Evolutionary conservation across 192 early-diverging fungal genomes (phyloP), one percentile per base, ranked within the genome.

Genomic region (Funneliformis mosseae): DNA sequence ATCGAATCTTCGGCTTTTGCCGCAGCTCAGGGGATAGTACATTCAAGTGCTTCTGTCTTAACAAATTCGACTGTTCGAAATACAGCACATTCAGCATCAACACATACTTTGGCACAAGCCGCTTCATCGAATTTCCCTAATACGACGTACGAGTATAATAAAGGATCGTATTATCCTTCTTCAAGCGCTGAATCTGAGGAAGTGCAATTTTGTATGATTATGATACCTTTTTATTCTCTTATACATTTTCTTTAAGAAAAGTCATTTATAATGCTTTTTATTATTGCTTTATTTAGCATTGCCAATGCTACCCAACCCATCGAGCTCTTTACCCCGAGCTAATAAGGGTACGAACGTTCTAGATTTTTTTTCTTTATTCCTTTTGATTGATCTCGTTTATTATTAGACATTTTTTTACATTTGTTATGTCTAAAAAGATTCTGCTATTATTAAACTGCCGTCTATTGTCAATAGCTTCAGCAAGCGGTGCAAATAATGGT

Each of bases 261-360:
- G 27, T 33, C 33, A 33, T 33, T 33, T 33, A 33, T 12, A 64
- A n/a, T 27, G 23, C 7, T 25, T 64, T 27, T 25, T 21, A 42
- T 27, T 41, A 21, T 69, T 16, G 33, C 18, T 69, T 18, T 69
- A 38, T 73, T 33, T 27, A 73, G 71, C 71, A 16, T 48, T 73
- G 27, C 71, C 71, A 48, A 48, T 73, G 23, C 45, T 73, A 23
- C 71, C 71, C 11, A 73, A 73, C 12, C 71, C 71, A 12, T 48
- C 46, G 6, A 73, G 43, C 21, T 73, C 71, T 55, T 23, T 45
- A 73, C 11, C 45, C 16, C 71, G 45, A 11, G 28, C n/a, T 6
- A 50, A 50, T 28, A 73, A 50, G 50, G 71, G 71, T 73, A 73
- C 27, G n/a, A n/a, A 48, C 27, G 28, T 23, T 9, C n/a, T 3